phyloP scores from a whole-genome alignment of 768 basidiomycete species.

The Lyophyllum decastes region DNA sequence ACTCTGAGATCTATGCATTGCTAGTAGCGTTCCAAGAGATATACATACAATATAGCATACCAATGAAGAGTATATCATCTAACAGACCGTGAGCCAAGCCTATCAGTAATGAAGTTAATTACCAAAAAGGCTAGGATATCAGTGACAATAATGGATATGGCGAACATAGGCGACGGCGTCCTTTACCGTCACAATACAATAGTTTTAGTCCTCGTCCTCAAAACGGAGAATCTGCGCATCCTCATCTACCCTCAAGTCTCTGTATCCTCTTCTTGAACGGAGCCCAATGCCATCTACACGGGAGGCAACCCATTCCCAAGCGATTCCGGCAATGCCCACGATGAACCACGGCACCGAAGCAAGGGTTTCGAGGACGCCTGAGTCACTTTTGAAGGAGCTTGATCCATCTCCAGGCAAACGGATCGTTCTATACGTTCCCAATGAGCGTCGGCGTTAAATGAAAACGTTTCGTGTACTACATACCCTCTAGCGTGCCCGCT shows the following conservation, averaged over 20 bases:
- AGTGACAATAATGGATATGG: neutral
- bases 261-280: conserved; percentile 63
- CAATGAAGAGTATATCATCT: conserved; percentile 10
- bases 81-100: neutral
- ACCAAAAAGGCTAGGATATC: neutral
- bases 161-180: neutral
- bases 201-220: conserved; percentile 68
- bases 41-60: neutral
- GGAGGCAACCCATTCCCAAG: conserved; percentile 64
- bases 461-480: conserved; percentile 1
- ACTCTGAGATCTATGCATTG: too few relatives aligned
- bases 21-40: too few relatives aligned
- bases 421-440: conserved; percentile 54
- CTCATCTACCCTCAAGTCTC: conserved; percentile 81
- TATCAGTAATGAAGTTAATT: neutral
- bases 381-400: conserved; percentile 33
- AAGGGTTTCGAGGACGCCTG: conserved; percentile 64
- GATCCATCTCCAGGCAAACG: conserved; percentile 67
- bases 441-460: conserved; percentile 11
- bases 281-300: conserved; percentile 44
- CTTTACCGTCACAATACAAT: neutral
- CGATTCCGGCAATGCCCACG: conserved; percentile 74
- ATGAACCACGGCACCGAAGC: conserved; percentile 92
- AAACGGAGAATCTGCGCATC: conserved; percentile 86
- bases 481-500: conserved; percentile 78